These are phyloP conservation scores for Lepidopterella palustris DNA, from an alignment of 495 filamentous ascomycete species.

Conservation along the genomic window DNA sequence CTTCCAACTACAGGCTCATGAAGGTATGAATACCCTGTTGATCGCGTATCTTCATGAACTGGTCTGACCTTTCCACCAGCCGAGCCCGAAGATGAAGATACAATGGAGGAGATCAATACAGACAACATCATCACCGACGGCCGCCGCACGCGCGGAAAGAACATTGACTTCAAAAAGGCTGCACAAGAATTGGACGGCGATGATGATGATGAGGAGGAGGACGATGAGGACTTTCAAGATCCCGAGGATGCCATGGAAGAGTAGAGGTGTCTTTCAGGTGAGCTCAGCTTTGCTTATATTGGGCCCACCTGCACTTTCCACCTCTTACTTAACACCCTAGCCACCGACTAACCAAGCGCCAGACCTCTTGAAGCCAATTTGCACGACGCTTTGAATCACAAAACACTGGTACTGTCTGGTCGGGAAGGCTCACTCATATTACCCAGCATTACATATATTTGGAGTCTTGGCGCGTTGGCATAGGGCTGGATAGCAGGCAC, in stretches of 20 bases:
- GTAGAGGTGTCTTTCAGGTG: constrained; percentile 5
- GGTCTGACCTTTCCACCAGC: constrained; percentile 5
- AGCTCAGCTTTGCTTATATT: neutral
- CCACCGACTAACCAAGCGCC: neutral
- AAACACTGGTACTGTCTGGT: neutral
- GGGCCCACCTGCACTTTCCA: no score
- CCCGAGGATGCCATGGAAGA: constrained; percentile 37
- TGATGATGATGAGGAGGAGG: constrained; percentile 36
- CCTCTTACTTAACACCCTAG: no score
- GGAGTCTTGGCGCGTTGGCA: constrained; percentile 1
- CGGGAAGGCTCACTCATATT: neutral
- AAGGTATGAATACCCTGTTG: constrained; percentile 10
- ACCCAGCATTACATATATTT: neutral
- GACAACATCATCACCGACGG: constrained; percentile 75
- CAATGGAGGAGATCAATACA: constrained; percentile 82
- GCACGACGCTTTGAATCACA: no score
- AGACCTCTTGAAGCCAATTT: neutral
- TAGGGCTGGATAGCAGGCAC: neutral
- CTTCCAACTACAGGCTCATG: constrained; percentile 10
- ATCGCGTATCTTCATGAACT: no score
- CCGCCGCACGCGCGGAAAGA: constrained; percentile 67
- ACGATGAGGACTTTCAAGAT: constrained; percentile 37
- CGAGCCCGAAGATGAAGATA: constrained; percentile 68
- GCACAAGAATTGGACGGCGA: constrained; percentile 30
- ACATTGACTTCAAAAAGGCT: constrained; percentile 40